A percentile compares a stretch with the other conserved stretches of the same genome.
Conservation (phyloP, 371 early-diverging fungal species). For the Smittium mucronatum region DNA sequence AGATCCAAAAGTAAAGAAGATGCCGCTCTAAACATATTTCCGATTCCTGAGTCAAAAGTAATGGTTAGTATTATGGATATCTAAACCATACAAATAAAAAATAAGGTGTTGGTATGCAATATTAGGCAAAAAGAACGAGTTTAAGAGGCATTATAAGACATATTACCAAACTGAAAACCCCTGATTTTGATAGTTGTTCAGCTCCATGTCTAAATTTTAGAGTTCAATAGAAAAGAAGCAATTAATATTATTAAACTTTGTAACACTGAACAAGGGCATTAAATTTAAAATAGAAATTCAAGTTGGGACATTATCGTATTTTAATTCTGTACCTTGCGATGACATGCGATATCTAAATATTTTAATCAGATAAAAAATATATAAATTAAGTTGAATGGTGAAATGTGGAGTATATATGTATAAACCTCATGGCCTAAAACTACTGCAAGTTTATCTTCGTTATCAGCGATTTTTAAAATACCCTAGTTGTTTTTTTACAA, state of each 20-base stretch:
- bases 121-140: conserved; percentile 16
- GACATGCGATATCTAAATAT: conserved; percentile 16
- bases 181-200: conserved; percentile 64
- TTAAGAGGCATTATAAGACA: conserved; percentile 19
- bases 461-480: conserved; percentile 59
- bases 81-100: conserved; percentile 21
- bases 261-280: no score
- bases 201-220: conserved; percentile 46
- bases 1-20: conserved; percentile 46
- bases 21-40: conserved; percentile 39
- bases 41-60: conserved; percentile 36
- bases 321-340: conserved; percentile 2
- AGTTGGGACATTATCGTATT: neutral
- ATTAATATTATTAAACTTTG: no score
- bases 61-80: conserved; percentile 24
- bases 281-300: no score
- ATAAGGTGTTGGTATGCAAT: conserved; percentile 60
- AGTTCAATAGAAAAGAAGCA: no score
- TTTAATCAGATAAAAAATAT: neutral
- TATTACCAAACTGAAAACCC: conserved; percentile 41
- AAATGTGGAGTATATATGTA: conserved; percentile 1
- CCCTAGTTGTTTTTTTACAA: conserved; percentile 37
- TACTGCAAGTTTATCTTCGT: conserved; percentile 85
- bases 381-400: conserved; percentile 11
- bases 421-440: conserved; percentile 74